phyloP scores from a whole-genome alignment of 2,329 filamentous ascomycete species.

The Cercospora sojina region DNA sequence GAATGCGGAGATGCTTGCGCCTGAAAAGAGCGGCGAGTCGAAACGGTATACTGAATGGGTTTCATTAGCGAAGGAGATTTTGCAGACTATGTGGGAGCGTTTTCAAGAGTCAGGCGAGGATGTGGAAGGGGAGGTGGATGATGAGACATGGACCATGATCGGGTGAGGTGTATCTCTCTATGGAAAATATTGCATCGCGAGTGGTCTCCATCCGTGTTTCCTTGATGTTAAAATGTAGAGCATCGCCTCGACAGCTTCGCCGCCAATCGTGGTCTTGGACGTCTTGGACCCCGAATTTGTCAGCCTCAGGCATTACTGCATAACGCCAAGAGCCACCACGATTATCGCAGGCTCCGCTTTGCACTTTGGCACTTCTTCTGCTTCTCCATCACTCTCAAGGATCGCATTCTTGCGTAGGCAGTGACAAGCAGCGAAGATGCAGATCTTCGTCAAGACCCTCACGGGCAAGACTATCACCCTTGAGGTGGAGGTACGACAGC shows the following conservation, averaged over 20 bases:
- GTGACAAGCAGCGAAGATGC: constrained; percentile 53
- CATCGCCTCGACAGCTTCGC: background rate
- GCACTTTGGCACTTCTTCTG: constrained; percentile 2
- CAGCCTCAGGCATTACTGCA: background rate
- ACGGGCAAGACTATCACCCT: constrained; percentile 99
- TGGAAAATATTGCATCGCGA: background rate
- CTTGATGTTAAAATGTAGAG: background rate
- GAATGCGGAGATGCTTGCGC: background rate
- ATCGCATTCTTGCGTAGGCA: constrained; percentile 14
- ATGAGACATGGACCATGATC: background rate
- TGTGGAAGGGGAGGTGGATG: background rate
- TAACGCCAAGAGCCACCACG: constrained; percentile 2
- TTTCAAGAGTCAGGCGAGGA: background rate
- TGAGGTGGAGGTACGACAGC: constrained; percentile 71
- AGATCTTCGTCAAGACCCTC: constrained; percentile 98
- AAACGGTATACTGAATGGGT: background rate
- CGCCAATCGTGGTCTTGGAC: background rate
- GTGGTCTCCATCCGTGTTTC: background rate
- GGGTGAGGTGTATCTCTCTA: background rate
- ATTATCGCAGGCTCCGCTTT: constrained; percentile 7
- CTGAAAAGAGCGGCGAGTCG: background rate
- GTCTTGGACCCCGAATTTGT: background rate
- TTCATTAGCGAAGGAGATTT: background rate
- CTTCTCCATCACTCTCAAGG: constrained; percentile 13
- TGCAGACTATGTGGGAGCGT: background rate